Percentiles rank a stretch among this genome's conserved stretches.
Evolutionary conservation across 345 rosid species (phyloP).

Genomic region (Carallia brachiata): DNA sequence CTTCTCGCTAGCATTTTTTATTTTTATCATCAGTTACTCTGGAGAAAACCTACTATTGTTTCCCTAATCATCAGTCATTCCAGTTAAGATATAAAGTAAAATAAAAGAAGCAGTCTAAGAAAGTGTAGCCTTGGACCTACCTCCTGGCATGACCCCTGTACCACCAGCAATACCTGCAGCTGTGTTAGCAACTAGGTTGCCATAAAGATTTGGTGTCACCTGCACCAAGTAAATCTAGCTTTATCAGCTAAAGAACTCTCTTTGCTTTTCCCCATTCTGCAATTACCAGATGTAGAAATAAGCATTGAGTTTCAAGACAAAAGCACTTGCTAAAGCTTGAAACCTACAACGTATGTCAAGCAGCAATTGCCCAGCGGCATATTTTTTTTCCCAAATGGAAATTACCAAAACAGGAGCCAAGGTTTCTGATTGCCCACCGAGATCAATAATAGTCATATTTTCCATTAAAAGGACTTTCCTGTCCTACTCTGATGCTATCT

Average conservation of each 20-base stretch:
- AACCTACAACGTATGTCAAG: too few species aligned
- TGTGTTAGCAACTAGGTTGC: neutral
- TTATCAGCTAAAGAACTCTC: neutral
- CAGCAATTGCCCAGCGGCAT: too few species aligned
- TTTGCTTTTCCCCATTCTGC: neutral
- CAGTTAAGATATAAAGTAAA: slow-evolving; percentile 3
- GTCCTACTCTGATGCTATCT: too few species aligned
- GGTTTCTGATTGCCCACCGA: too few species aligned
- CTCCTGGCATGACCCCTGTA: slow-evolving; percentile 98
- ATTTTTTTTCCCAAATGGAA: too few species aligned
- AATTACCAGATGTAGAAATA: neutral
- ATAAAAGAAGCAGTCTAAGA: slow-evolving; percentile 8
- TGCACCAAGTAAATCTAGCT: neutral
- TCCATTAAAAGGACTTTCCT: too few species aligned
- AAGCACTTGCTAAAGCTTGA: too few species aligned
- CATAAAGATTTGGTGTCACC: slow-evolving; percentile 4
- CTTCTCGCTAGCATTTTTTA: neutral
- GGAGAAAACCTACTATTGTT: too few species aligned
- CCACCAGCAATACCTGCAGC: slow-evolving; percentile 58
- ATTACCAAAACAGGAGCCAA: too few species aligned
- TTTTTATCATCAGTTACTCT: neutral
- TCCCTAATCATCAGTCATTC: slow-evolving; percentile 4
- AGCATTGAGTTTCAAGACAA: too few species aligned
- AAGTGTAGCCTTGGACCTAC: slow-evolving; percentile 31
- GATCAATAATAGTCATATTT: too few species aligned